Percentiles rank a stretch among this genome's conserved stretches.
These are phyloP conservation scores for Cladosporium sp. DNA, from an alignment of 2,329 filamentous ascomycete species.

Conservation along the genomic window DNA sequence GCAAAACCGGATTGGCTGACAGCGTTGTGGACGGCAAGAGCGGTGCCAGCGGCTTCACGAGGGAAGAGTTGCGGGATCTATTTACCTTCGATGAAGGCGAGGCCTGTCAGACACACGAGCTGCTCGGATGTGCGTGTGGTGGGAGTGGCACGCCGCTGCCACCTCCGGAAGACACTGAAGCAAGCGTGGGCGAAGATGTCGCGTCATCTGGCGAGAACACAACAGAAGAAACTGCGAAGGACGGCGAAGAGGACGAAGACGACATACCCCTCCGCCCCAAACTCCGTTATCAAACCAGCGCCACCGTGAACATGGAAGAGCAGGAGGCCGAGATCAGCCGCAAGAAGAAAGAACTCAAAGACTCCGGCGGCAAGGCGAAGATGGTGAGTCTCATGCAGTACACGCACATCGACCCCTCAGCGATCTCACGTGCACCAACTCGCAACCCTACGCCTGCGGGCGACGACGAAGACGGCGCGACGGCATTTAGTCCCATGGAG, in stretches of 20 bases:
- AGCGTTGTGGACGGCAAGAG: conserved; percentile 64
- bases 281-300: conserved; percentile 11
- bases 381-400: conserved; percentile 51
- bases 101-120: conserved; percentile 61
- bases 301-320: conserved; percentile 40
- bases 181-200: conserved; percentile 12
- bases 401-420: conserved; percentile 44
- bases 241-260: conserved; percentile 24
- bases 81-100: conserved; percentile 58
- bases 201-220: conserved; percentile 23
- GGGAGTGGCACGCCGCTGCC: conserved; percentile 43
- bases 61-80: conserved; percentile 59
- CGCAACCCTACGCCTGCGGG: conserved; percentile 24
- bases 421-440: conserved; percentile 26
- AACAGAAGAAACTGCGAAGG: conserved; percentile 15
- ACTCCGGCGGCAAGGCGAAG: conserved; percentile 33
- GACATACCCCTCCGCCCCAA: conserved; percentile 2
- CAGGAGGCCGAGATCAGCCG: conserved; percentile 35
- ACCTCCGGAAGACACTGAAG: conserved; percentile 21
- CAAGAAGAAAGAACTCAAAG: conserved; percentile 26
- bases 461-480: conserved; percentile 28
- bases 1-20: conserved; percentile 63
- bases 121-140: conserved; percentile 57
- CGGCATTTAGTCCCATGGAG: conserved; percentile 26
- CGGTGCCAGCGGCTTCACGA: conserved; percentile 55